Conservation (phyloP, 148 eudicot species). For the Heliosperma pusillum region DNA sequence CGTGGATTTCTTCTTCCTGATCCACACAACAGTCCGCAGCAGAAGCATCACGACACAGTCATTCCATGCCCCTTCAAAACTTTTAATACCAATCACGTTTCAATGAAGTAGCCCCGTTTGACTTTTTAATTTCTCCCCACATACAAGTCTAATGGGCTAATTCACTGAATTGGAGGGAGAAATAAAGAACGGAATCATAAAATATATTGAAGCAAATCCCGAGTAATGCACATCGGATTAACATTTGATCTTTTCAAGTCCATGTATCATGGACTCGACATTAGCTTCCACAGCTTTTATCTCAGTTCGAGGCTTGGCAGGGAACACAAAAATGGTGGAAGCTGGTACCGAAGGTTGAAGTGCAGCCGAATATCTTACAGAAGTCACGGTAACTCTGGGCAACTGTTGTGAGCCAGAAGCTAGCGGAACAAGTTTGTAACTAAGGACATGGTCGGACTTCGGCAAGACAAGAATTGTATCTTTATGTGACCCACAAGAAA, state of each 20-base stretch:
- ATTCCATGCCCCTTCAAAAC: conserved; percentile 6
- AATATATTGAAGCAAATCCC: neutral
- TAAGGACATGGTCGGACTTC: conserved; percentile 54
- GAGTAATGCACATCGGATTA: neutral
- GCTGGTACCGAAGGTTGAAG: conserved; percentile 74
- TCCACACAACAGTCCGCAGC: neutral
- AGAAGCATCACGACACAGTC: conserved; percentile 9
- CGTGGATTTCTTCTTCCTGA: neutral
- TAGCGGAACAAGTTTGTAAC: conserved; percentile 82
- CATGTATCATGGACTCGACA: conserved; percentile 31
- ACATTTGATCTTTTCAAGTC: conserved; percentile 35
- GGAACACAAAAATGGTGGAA: conserved; percentile 75
- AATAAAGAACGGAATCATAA: neutral
- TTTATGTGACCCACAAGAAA: conserved; percentile 71
- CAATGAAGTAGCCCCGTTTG: neutral
- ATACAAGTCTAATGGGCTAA: neutral
- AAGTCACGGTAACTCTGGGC: conserved; percentile 65
- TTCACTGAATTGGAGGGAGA: neutral
- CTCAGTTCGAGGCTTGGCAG: conserved; percentile 62
- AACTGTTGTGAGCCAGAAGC: conserved; percentile 72
- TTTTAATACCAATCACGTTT: neutral
- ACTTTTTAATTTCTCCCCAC: neutral
- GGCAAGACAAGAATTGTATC: conserved; percentile 74
- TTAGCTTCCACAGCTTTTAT: conserved; percentile 21
- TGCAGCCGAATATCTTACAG: conserved; percentile 73